Percentiles rank a stretch among this genome's conserved stretches.
Conservation (phyloP, 2,329 filamentous ascomycete genomes). For the Aspergillus hiratsukae region DNA sequence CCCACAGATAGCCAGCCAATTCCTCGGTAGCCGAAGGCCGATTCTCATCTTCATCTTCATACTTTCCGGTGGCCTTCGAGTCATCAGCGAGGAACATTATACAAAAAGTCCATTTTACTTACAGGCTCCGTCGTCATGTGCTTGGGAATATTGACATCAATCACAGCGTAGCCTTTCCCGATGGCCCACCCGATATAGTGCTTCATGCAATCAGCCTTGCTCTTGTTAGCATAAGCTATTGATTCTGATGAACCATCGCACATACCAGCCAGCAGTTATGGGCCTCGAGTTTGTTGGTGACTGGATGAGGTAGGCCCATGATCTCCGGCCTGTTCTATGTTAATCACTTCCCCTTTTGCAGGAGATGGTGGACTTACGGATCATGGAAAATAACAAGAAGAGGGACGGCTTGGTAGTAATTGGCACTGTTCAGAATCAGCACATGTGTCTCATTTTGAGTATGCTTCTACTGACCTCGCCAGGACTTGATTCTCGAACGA, state of each 20-base stretch:
- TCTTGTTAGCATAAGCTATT: conserved; percentile 21
- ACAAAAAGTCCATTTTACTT: conserved; percentile 16
- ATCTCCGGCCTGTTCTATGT: conserved; percentile 59
- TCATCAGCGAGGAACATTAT: conserved; percentile 19
- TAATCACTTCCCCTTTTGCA: background rate
- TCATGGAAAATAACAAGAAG: conserved; percentile 88
- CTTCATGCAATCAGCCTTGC: conserved; percentile 72
- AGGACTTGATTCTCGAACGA: conserved; percentile 84
- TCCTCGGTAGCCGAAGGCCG: conserved; percentile 61
- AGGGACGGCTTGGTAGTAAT: conserved; percentile 61
- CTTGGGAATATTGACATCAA: conserved; percentile 87
- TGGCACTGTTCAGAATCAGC: conserved; percentile 44
- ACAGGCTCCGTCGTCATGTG: conserved; percentile 64
- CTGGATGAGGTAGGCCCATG: conserved; percentile 60
- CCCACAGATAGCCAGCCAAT: conserved; percentile 84
- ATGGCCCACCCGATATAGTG: conserved; percentile 82
- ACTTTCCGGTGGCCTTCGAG: conserved; percentile 25
- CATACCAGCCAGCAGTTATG: conserved; percentile 88
- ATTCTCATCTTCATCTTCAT: conserved; percentile 45
- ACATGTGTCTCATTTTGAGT: background rate
- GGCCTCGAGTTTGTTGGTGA: conserved; percentile 69
- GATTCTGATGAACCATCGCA: conserved; percentile 19
- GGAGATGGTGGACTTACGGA: conserved; percentile 54
- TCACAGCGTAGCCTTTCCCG: conserved; percentile 71
- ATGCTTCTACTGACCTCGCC: conserved; percentile 54